Base-by-base conservation (phyloP, 2,329 filamentous ascomycete genomes). In the Microsporum canis region DNA sequence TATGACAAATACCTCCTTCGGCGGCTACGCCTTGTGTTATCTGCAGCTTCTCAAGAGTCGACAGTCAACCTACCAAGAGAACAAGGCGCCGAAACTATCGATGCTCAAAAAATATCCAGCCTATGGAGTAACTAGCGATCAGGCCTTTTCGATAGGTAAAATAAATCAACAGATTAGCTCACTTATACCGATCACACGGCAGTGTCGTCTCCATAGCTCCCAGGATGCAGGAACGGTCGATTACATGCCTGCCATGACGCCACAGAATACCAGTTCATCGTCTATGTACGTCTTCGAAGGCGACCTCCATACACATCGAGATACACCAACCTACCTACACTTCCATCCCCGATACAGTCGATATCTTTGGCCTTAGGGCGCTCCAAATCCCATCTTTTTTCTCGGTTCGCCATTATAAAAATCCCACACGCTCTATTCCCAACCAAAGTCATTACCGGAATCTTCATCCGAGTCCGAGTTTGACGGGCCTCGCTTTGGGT, bases 101-200 rank as follows among this genome's bases (percentile, higher is more conserved):
- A 86, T 82, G 0, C 73, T 71, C 2, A 23, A 87, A 70, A 65
- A 87, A 87, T 12, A 82, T 71, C 68, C 79, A 81, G 64, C 79
- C 78, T 78, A 58, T 23, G 17, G 17, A 23, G 17, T 23, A 23
- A 23, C 17, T 23, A 23, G 17, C 17, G 17, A 23, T 23, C 17
- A 23, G 17, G 17, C 17, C 17, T 23, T 23, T 36, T 10, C 34
- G 34, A 36, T 43, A 27, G 10, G 10, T 36, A 36, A 36, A 36
- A 36, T 36, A 36, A 10, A 36, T 36, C 17, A 23, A 23, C 17
- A 23, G 36, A 12, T 36, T 5, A 10, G 10, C 34, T 36, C 34
- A 78, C 83, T 84, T 60, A 86, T 80, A 0, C 84, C 84, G 34
- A 85, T 76, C 1, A 86, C 83, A 29, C 83, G 76, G 0, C 84